Conservation (phyloP, 768 basidiomycete genomes). For the Ramaria rubella region DNA sequence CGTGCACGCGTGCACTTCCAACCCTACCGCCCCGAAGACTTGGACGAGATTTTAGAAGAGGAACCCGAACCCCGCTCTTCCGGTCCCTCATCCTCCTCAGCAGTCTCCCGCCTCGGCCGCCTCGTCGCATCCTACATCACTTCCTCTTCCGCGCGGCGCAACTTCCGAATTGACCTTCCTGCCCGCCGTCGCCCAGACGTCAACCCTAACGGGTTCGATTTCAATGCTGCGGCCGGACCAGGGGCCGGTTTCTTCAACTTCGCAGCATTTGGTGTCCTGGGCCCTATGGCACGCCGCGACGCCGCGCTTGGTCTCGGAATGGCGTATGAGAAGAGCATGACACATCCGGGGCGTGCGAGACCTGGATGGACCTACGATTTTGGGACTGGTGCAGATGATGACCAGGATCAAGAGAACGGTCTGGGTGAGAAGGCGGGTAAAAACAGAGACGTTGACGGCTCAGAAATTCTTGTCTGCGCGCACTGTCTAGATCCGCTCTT, state of each 20-base stretch:
- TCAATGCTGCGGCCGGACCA: neutral
- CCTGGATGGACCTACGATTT: conserved; percentile 71
- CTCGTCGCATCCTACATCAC: neutral
- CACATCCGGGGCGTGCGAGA: conserved; percentile 49
- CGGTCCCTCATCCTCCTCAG: neutral
- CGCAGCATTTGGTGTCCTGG: neutral
- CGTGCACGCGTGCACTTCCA: conserved; percentile 17
- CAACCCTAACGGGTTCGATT: neutral
- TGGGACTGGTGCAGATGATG: too few species aligned
- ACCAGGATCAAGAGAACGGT: neutral
- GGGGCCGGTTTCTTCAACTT: neutral
- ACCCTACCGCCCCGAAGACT: neutral
- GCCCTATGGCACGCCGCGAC: neutral
- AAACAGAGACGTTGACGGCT: conserved; percentile 45
- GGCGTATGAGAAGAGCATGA: conserved; percentile 54
- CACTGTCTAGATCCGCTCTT: conserved; percentile 59
- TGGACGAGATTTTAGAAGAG: neutral
- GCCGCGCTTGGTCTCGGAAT: conserved; percentile 6
- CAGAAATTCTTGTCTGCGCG: conserved; percentile 57
- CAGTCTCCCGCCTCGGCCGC: neutral
- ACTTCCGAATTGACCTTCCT: neutral
- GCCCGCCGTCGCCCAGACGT: neutral
- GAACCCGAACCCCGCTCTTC: neutral
- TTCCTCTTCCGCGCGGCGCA: neutral
- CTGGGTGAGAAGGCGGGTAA: conserved; percentile 26